Evolutionary conservation across 345 rosid species (phyloP).

Genomic region (Physaria fendleri): DNA sequence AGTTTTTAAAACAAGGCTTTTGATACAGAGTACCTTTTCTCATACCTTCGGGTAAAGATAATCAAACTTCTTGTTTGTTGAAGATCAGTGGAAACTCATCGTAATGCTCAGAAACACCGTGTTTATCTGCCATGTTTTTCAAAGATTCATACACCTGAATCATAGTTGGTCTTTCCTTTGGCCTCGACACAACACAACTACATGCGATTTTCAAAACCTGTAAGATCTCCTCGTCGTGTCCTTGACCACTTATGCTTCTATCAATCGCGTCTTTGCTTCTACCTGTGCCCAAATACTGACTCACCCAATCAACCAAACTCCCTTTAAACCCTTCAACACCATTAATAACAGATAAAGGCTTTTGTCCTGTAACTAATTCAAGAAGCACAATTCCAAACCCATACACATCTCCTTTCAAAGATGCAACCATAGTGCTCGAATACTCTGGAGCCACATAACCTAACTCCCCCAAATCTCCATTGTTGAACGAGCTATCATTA

Average conservation of each 20-base stretch:
- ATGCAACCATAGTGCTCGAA: conserved; percentile 40
- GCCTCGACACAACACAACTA: conserved; percentile 39
- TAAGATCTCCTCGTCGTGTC: conserved; percentile 34
- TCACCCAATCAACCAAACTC: conserved; percentile 58
- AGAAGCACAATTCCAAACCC: conserved; percentile 54
- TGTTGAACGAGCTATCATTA: conserved; percentile 36
- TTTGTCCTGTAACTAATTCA: conserved; percentile 43
- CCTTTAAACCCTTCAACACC: conserved; percentile 49
- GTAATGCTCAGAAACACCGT: conserved; percentile 29
- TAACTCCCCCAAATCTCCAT: conserved; percentile 40
- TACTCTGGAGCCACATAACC: conserved; percentile 50
- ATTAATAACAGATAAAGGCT: conserved; percentile 29
- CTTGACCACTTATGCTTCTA: conserved; percentile 31
- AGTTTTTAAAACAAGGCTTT: conserved; percentile 9
- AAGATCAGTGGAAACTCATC: conserved; percentile 40
- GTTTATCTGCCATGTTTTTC: conserved; percentile 37
- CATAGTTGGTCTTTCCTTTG: conserved; percentile 44
- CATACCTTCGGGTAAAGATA: conserved; percentile 13
- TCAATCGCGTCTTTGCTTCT: conserved; percentile 34
- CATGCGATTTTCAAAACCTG: conserved; percentile 36
- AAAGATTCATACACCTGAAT: conserved; percentile 36
- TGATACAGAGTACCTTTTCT: conserved; percentile 21
- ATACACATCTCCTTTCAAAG: conserved; percentile 53
- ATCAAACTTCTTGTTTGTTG: conserved; percentile 35
- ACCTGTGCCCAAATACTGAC: conserved; percentile 19